These are phyloP conservation scores for Chaetomium globosum DNA, from an alignment of 2,329 filamentous ascomycete genomes.

Conservation along the genomic window DNA sequence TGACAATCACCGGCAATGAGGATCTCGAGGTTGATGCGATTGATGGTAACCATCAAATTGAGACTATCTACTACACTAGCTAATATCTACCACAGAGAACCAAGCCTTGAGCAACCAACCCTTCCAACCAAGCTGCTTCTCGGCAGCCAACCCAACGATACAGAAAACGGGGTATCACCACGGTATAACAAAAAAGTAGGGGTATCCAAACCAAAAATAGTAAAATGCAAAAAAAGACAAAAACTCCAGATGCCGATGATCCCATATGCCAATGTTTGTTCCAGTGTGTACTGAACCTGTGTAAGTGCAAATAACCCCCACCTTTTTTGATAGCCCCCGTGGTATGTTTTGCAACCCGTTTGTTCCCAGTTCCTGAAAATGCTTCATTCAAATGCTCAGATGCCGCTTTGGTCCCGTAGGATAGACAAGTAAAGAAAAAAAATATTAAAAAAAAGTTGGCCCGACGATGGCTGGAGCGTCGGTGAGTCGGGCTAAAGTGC, in stretches of 20 bases:
- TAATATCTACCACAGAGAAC: conserved; percentile 5
- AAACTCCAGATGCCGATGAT: conserved; percentile 9
- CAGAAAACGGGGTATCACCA: conserved; percentile 16
- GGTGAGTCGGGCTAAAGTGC: no score
- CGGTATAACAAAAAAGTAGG: conserved; percentile 16
- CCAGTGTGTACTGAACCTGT: conserved; percentile 15
- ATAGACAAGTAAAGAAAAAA: background rate
- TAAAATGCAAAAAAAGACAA: background rate
- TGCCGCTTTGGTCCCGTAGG: background rate
- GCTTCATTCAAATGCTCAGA: background rate
- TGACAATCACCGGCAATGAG: background rate
- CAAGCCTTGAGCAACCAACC: background rate
- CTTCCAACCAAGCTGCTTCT: background rate
- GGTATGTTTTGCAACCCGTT: background rate
- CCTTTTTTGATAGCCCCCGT: conserved; percentile 8
- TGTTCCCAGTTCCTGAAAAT: background rate
- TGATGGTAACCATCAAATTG: conserved; percentile 16
- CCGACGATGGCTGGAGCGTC: background rate
- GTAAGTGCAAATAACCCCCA: conserved; percentile 6
- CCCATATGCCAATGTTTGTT: background rate
- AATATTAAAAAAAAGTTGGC: background rate
- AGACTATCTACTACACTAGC: conserved; percentile 21
- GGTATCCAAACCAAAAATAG: conserved; percentile 17
- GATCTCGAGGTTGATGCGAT: background rate
- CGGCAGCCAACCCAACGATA: conserved; percentile 4